phyloP scores from a whole-genome alignment of 768 basidiomycete species.

The Coprinellus aureogranulatus region DNA sequence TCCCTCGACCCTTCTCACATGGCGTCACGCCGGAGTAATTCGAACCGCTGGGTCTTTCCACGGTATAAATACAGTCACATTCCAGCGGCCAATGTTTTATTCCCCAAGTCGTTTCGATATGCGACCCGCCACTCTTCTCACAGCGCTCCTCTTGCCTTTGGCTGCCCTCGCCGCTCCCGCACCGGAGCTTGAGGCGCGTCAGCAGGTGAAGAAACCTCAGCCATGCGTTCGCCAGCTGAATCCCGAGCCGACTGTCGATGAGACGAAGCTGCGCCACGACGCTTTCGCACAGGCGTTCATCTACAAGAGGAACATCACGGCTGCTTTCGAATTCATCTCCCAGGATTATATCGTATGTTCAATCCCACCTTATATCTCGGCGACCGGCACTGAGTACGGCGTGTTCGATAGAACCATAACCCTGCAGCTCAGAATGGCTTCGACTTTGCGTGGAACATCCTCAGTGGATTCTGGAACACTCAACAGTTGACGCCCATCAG shows the following conservation, averaged over 20 bases:
- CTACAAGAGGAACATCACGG: constrained; percentile 10
- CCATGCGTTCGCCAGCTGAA: constrained; percentile 6
- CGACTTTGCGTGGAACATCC: constrained; percentile 10
- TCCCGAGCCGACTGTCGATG: constrained; percentile 1
- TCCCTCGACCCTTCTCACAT: too few species aligned
- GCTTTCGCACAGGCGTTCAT: constrained; percentile 9
- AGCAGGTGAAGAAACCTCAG: constrained; percentile 3
- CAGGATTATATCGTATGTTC: constrained; percentile 8
- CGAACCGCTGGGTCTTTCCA: too few species aligned
- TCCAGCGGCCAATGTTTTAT: too few species aligned
- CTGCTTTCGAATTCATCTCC: constrained; percentile 7
- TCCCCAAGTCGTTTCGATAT: too few species aligned
- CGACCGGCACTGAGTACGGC: too few species aligned
- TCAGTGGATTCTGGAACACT: constrained; percentile 8
- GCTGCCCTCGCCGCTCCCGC: constrained; percentile 1
- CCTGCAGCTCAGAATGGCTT: constrained; percentile 9
- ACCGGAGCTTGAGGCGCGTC: constrained; percentile 4
- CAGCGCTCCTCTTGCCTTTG: background rate
- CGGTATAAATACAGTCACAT: too few species aligned
- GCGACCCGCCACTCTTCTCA: too few species aligned
- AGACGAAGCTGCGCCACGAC: constrained; percentile 4
- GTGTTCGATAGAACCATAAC: constrained; percentile 12
- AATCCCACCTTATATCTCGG: too few species aligned
- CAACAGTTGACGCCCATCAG: background rate
- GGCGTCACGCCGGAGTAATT: too few species aligned